Evolutionary conservation across 139 green algal genomes (phyloP).

Genomic region (Picochlorum sp.): DNA sequence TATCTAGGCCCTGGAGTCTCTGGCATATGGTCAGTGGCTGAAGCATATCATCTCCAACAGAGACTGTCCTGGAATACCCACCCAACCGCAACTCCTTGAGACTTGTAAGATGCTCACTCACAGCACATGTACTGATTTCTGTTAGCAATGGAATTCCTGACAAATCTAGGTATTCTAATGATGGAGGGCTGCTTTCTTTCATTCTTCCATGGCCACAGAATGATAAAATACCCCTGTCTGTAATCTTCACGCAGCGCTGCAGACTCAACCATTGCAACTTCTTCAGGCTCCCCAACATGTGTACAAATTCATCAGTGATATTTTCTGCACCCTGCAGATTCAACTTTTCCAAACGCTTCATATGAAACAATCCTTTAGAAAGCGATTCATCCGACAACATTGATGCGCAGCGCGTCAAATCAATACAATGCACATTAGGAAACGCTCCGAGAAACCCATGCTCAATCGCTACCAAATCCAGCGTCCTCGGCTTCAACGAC

Average conservation of each 20-base stretch:
- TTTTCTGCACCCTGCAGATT: conserved; percentile 20
- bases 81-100: conserved; percentile 25
- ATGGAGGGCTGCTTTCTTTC: not conserved
- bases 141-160: conserved; percentile 31
- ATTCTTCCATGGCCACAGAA: not conserved
- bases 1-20: conserved; percentile 24
- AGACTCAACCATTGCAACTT: conserved; percentile 14
- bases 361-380: not conserved
- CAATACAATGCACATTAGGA: conserved; percentile 17
- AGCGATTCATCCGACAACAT: conserved; percentile 10
- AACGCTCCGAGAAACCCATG: conserved; percentile 1
- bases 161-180: conserved; percentile 19
- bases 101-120: conserved; percentile 11
- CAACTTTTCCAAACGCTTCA: conserved; percentile 13
- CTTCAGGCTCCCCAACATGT: conserved; percentile 2
- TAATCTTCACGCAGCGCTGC: conserved; percentile 30
- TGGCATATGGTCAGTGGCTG: conserved; percentile 6
- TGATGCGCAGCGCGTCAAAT: conserved; percentile 13
- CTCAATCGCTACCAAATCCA: not conserved
- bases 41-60: conserved; percentile 26
- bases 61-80: conserved; percentile 32
- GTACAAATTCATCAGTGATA: conserved; percentile 14
- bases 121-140: conserved; percentile 7
- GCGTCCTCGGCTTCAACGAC: conserved; percentile 9
- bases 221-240: conserved; percentile 18